These are phyloP conservation scores for Acanthamoeba healyi DNA, from an alignment of 208 protist species.

Conservation along the genomic window DNA sequence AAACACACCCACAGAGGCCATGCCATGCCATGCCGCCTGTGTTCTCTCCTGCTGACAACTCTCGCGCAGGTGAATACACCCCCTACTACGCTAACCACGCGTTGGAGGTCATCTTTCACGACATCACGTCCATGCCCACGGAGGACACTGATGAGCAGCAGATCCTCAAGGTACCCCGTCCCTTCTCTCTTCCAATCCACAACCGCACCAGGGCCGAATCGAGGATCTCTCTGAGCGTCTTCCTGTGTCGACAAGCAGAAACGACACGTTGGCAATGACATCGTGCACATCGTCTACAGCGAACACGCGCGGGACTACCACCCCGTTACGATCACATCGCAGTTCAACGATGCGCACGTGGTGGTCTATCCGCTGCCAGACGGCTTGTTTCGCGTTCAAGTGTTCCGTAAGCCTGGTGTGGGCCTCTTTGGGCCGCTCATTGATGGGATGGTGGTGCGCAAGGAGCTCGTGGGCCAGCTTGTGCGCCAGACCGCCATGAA, in stretches of 20 bases:
- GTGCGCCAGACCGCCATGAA: constrained; percentile 90
- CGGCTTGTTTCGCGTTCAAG: constrained; percentile 87
- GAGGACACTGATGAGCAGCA: constrained; percentile 84
- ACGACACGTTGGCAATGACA: constrained; percentile 93
- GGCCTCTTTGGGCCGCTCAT: constrained; percentile 87
- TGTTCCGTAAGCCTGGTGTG: constrained; percentile 81
- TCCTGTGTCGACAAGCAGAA: too few relatives aligned
- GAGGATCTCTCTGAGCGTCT: too few relatives aligned
- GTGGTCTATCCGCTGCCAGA: constrained; percentile 90
- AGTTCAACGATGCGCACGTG: constrained; percentile 66
- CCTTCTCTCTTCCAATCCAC: not conserved
- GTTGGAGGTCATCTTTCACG: constrained; percentile 90
- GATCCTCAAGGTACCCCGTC: constrained; percentile 80
- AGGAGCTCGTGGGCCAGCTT: constrained; percentile 82
- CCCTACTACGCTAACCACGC: constrained; percentile 84
- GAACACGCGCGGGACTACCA: constrained; percentile 80
- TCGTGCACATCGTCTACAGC: constrained; percentile 92
- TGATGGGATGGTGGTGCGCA: constrained; percentile 87
- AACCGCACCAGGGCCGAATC: not conserved
- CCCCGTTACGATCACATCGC: constrained; percentile 37
- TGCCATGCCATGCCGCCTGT: not conserved
- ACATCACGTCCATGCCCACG: constrained; percentile 87
- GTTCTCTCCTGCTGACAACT: not conserved
- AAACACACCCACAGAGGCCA: not conserved
- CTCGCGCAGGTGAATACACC: constrained; percentile 58